phyloP scores from a whole-genome alignment of 805 yeast genomes.

The Cyberlindnera saturnus region DNA sequence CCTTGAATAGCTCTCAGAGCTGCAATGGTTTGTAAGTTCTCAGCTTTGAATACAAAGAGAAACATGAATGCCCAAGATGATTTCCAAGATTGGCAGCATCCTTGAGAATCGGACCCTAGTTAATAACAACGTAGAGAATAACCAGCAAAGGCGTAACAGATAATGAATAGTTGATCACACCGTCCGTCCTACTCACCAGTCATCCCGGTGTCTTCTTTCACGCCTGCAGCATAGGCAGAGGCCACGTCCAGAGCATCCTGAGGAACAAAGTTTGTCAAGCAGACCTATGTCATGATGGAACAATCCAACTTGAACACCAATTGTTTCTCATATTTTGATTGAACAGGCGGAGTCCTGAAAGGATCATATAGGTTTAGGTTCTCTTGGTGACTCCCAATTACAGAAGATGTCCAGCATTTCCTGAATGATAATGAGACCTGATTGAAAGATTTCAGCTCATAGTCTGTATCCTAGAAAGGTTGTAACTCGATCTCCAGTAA shows the following conservation, averaged over 20 bases:
- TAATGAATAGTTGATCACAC: slow-evolving; percentile 18
- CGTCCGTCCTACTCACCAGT: slow-evolving; percentile 33
- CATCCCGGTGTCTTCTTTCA: slow-evolving; percentile 45
- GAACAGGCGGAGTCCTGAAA: slow-evolving; percentile 4
- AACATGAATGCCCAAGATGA: slow-evolving; percentile 39
- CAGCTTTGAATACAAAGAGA: slow-evolving; percentile 22
- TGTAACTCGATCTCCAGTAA: too few species aligned
- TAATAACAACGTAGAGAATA: background rate
- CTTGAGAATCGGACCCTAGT: background rate
- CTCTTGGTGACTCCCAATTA: background rate
- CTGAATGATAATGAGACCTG: too few species aligned
- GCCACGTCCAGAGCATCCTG: slow-evolving; percentile 17
- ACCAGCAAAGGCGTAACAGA: slow-evolving; percentile 3
- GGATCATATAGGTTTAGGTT: background rate
- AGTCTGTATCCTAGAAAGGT: too few species aligned
- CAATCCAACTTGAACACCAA: slow-evolving; percentile 15
- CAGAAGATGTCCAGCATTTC: too few species aligned
- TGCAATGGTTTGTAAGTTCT: slow-evolving; percentile 19
- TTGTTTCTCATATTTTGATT: slow-evolving; percentile 9
- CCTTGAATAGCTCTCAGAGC: slow-evolving; percentile 61
- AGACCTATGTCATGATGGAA: slow-evolving; percentile 12
- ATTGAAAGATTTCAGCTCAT: too few species aligned
- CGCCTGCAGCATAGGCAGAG: slow-evolving; percentile 55
- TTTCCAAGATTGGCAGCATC: slow-evolving; percentile 3
- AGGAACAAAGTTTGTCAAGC: slow-evolving; percentile 14